A percentile compares a stretch with the other conserved stretches of the same genome.
Conservation (phyloP, 495 filamentous ascomycete species). For the Aspergillus biplanus region DNA sequence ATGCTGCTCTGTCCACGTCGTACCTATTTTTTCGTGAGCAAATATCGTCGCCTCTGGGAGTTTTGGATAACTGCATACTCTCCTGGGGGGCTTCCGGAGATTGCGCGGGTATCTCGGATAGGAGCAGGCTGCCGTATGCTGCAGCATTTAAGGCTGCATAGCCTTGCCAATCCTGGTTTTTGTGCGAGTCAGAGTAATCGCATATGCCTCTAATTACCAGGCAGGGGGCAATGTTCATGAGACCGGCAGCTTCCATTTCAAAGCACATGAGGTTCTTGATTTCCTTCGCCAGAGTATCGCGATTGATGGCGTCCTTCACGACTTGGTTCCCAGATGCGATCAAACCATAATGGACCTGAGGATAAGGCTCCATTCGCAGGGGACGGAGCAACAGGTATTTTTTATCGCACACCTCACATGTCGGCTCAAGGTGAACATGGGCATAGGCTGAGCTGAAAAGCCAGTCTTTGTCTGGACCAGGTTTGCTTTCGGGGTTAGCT, state of each 20-base stretch:
- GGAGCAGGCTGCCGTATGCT: background rate
- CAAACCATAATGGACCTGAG: background rate
- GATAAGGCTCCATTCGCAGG: background rate
- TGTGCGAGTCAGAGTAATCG: slow-evolving; percentile 9
- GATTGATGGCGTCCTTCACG: background rate
- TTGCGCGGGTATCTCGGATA: background rate
- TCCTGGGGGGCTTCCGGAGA: background rate
- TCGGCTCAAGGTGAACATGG: background rate
- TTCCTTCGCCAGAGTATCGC: background rate
- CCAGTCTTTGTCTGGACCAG: background rate
- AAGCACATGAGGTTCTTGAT: background rate
- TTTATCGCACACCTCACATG: background rate
- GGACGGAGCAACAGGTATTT: background rate
- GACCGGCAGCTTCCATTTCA: slow-evolving; percentile 9
- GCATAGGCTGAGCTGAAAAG: background rate
- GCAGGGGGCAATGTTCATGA: slow-evolving; percentile 1
- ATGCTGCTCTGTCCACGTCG: background rate
- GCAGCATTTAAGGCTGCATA: slow-evolving; percentile 4
- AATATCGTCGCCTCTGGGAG: background rate
- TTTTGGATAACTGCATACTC: background rate
- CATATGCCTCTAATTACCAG: slow-evolving; percentile 8
- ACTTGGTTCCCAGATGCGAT: slow-evolving; percentile 11
- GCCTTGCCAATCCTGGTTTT: slow-evolving; percentile 8
- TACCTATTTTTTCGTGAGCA: background rate
- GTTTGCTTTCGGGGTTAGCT: background rate